phyloP scores from a whole-genome alignment of 208 protist species.

The Polymyxa betae region DNA sequence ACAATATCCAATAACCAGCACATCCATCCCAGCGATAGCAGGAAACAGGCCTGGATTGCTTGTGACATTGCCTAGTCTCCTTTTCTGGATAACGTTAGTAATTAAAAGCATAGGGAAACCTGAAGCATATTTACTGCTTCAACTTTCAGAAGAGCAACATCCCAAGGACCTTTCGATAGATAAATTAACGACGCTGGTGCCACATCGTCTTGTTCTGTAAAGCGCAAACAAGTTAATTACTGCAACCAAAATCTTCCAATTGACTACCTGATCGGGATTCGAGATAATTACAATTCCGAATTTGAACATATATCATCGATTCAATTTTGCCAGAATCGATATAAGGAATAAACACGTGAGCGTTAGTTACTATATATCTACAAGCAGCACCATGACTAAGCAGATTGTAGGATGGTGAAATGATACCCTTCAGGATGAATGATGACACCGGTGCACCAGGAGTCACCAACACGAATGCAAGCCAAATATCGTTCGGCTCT shows the following conservation, averaged over 20 bases:
- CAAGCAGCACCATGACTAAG: not conserved
- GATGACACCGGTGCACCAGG: not conserved
- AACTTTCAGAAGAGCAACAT: not conserved
- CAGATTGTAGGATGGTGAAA: not conserved
- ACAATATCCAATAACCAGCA: too few species aligned
- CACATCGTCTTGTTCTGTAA: not conserved
- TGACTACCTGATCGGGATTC: not conserved
- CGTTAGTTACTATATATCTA: too few species aligned
- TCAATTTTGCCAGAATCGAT: too few species aligned
- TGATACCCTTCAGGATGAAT: not conserved
- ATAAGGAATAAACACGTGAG: too few species aligned
- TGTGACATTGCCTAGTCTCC: too few species aligned
- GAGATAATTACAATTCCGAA: not conserved
- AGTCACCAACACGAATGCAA: not conserved
- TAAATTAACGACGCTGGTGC: not conserved
- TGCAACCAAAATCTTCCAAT: not conserved
- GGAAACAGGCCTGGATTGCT: too few species aligned
- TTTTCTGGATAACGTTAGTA: too few species aligned
- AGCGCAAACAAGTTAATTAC: not conserved
- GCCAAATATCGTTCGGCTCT: not conserved
- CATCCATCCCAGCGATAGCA: too few species aligned
- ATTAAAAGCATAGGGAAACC: too few species aligned
- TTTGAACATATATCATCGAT: not conserved
- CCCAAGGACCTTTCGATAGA: not conserved
- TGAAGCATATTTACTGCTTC: too few species aligned